Evolutionary conservation across 306 rosid species (phyloP).

Genomic region (Gillenia trifoliata): DNA sequence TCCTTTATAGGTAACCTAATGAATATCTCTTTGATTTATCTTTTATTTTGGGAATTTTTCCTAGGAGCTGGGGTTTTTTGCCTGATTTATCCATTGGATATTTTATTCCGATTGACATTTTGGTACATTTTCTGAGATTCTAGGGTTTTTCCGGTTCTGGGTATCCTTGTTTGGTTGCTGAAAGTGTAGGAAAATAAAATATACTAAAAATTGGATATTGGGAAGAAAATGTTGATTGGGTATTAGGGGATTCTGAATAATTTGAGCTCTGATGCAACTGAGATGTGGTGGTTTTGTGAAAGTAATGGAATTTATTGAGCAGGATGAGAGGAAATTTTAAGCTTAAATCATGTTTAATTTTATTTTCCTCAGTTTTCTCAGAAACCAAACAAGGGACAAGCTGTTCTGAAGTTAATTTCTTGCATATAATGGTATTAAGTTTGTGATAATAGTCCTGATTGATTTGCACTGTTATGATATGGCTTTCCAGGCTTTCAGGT

Average conservation of each 20-base stretch:
- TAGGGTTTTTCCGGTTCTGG: neutral
- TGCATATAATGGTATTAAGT: neutral
- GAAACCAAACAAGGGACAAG: neutral
- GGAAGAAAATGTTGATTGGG: neutral
- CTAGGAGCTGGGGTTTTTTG: neutral
- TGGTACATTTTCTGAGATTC: neutral
- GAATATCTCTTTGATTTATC: constrained; percentile 11
- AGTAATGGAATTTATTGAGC: neutral
- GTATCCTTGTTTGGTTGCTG: neutral
- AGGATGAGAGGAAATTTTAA: neutral
- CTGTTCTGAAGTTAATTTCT: neutral
- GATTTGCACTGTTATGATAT: constrained; percentile 2
- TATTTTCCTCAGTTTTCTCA: neutral
- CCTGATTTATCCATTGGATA: constrained; percentile 5
- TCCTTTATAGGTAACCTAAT: constrained; percentile 15
- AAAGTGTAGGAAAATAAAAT: neutral
- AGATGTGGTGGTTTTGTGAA: neutral
- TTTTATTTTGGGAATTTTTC: neutral
- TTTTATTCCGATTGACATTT: neutral
- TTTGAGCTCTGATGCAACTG: constrained; percentile 4
- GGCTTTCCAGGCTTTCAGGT: constrained; percentile 32
- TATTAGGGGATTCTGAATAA: neutral
- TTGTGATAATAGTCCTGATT: neutral
- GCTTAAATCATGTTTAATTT: neutral
- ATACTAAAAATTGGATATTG: constrained; percentile 5